Percentiles rank a stretch among this genome's conserved stretches.
These are phyloP conservation scores for Panicum virgatum DNA, from an alignment of 202 grass and related monocot genomes.

Conservation along the genomic window DNA sequence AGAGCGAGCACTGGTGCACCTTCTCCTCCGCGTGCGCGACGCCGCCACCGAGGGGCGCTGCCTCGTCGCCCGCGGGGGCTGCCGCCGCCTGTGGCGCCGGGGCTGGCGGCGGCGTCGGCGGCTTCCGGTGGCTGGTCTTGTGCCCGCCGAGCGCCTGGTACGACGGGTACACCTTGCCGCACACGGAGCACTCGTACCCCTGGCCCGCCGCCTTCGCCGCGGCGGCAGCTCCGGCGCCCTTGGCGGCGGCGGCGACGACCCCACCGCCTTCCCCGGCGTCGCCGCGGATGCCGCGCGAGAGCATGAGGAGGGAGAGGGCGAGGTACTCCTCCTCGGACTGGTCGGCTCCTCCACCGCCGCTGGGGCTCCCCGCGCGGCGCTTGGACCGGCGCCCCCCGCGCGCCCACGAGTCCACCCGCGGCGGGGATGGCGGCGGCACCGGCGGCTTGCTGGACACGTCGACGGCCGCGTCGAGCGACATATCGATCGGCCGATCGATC, in stretches of 20 bases:
- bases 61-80: background rate
- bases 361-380: constrained; percentile 25
- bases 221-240: no score
- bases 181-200: constrained; percentile 66
- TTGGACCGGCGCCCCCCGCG: constrained; percentile 45
- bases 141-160: constrained; percentile 92
- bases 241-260: background rate
- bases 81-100: no score
- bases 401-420: constrained; percentile 47
- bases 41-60: background rate
- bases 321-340: constrained; percentile 66
- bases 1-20: constrained; percentile 72
- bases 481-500: background rate
- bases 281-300: constrained; percentile 48
- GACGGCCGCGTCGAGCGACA: constrained; percentile 18
- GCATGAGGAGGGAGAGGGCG: constrained; percentile 65
- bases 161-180: constrained; percentile 74
- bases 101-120: background rate
- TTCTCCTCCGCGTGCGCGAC: constrained; percentile 27
- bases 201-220: background rate
- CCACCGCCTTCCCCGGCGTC: background rate
- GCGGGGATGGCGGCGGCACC: constrained; percentile 32
- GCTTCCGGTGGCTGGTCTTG: constrained; percentile 89
- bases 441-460: constrained; percentile 27
- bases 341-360: background rate